Evolutionary conservation across 768 basidiomycete species (phyloP).

Genomic region (Tephrocybe sp.): DNA sequence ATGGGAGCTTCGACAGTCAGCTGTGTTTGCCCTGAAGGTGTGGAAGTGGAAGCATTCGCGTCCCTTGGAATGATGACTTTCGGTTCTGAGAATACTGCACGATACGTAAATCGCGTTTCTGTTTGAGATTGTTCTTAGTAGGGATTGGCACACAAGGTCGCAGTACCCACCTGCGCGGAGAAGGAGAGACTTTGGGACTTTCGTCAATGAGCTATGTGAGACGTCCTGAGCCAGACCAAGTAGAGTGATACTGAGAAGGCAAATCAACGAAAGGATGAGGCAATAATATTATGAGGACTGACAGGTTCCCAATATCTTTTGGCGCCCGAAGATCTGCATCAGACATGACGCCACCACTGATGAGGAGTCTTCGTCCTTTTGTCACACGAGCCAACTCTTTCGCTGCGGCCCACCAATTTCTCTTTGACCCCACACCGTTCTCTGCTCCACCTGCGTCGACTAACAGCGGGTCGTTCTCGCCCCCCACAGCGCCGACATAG

Average conservation of each 20-base stretch:
- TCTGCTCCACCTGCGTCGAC: slow-evolving; percentile 48
- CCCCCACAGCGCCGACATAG: slow-evolving; percentile 73
- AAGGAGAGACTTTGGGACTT: slow-evolving; percentile 61
- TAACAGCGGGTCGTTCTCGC: slow-evolving; percentile 48
- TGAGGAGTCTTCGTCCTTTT: slow-evolving; percentile 72
- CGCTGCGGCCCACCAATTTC: slow-evolving; percentile 84
- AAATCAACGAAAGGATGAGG: background rate
- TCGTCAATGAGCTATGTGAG: slow-evolving; percentile 61
- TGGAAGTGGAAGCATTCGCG: background rate
- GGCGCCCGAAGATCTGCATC: slow-evolving; percentile 68
- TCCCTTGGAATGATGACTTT: slow-evolving; percentile 53
- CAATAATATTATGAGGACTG: slow-evolving; percentile 19
- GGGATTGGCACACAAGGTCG: background rate
- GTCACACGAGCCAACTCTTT: slow-evolving; percentile 77
- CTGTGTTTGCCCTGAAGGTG: background rate
- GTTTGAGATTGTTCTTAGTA: slow-evolving; percentile 1
- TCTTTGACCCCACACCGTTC: slow-evolving; percentile 52
- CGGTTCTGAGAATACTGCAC: slow-evolving; percentile 77
- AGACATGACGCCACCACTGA: slow-evolving; percentile 65
- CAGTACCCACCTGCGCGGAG: slow-evolving; percentile 67
- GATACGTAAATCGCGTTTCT: slow-evolving; percentile 83
- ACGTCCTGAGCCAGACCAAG: slow-evolving; percentile 68
- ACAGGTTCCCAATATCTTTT: slow-evolving; percentile 77
- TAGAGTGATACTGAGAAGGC: slow-evolving; percentile 50
- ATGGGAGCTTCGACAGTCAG: background rate